Evolutionary conservation across 495 filamentous ascomycete genomes (phyloP), one percentile per base, ranked within the genome.

Genomic region (Neurospora tetraspora): DNA sequence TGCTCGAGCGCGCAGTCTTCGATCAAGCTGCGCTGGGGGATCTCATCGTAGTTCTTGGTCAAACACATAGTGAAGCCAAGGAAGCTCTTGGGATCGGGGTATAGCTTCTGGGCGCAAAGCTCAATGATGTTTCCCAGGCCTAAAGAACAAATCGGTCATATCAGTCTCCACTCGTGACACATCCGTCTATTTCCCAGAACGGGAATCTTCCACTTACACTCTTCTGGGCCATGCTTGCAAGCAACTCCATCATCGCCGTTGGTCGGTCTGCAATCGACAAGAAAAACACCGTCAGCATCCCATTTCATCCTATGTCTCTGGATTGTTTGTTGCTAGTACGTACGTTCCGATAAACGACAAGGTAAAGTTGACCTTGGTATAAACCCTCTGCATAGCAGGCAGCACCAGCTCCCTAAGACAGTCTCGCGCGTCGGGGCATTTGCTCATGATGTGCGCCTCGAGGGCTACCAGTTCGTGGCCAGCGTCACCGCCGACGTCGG

Each of bases 51-150:
- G 61, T 92, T 85, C 39, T 83, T 85, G 14, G 89, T 89, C 39
- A 99, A 81, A 81, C 96, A 98, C 86, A 94, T 93, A 42, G 91
- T 91, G 81, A 98, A 99, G 36, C 94, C 94, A 45, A 98, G 87
- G 71, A 91, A 96, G 37, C 89, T 91, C 81, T 94, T 94, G n/a
- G 92, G 88, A 70, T 93, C 89, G 11, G 93, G 90, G 77, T 93
- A 93, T 5, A 95, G 86, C 71, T 89, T 84, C 14, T 90, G 89
- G 36, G 94, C 96, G 84, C 96, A 99, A 71, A 98, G 90, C 75
- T 95, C 90, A 79, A 99, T 85, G 82, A 97, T 97, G 81, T 99
- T 92, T 20, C 94, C 94, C 76, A 98, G 89, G 78, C 96, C 80
- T 82, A 69, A 59, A 23, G 11, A 7, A 59, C 14, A 11, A 59